phyloP scores from a whole-genome alignment of 768 basidiomycete genomes.

The Favolaschia claudopus region DNA sequence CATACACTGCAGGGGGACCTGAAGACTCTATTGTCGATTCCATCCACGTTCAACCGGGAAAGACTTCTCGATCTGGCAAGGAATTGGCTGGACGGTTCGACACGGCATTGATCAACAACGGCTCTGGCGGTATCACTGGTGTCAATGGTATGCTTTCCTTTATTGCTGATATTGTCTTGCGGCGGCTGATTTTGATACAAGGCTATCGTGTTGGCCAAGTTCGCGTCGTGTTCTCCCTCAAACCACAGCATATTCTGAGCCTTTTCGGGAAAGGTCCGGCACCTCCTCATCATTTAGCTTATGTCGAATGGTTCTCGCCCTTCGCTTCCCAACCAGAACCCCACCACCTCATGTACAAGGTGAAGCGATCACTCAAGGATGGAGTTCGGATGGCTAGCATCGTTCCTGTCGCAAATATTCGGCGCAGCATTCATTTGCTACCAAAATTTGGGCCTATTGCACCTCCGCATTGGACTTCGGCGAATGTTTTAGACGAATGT shows the following conservation, averaged over 20 bases:
- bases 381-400: slow-evolving; percentile 28
- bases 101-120: slow-evolving; percentile 36
- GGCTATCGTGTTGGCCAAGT: slow-evolving; percentile 34
- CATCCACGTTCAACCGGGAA: slow-evolving; percentile 40
- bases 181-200: no score
- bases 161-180: no score
- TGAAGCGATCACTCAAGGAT: slow-evolving; percentile 13
- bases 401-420: slow-evolving; percentile 36
- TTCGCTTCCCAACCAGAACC: slow-evolving; percentile 24
- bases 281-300: slow-evolving; percentile 30
- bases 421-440: slow-evolving; percentile 36
- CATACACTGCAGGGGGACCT: slow-evolving; percentile 25
- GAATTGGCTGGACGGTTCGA: slow-evolving; percentile 39
- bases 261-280: not conserved
- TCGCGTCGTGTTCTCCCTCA: slow-evolving; percentile 30
- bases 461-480: not conserved
- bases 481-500: not conserved
- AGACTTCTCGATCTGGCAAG: slow-evolving; percentile 15
- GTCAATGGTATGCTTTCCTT: slow-evolving; percentile 8
- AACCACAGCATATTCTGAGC: not conserved
- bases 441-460: slow-evolving; percentile 1
- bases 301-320: slow-evolving; percentile 35
- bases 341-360: slow-evolving; percentile 29
- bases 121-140: slow-evolving; percentile 5
- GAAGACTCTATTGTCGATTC: slow-evolving; percentile 31